phyloP scores from a whole-genome alignment of 768 basidiomycete genomes.

The Phallus indusiatus region DNA sequence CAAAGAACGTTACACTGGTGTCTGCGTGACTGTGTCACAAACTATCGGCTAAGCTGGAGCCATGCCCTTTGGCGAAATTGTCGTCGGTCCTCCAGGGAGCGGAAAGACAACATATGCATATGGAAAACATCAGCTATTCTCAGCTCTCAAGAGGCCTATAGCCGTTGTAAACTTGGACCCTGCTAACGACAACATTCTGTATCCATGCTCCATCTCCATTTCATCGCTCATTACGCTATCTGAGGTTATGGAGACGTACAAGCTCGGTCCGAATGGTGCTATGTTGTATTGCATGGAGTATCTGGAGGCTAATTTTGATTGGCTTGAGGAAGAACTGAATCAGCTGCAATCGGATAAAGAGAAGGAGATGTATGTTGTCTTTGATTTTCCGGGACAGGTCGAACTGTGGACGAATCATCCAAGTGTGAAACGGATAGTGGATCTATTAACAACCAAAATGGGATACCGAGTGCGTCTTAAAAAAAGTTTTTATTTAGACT shows the following conservation, averaged over 20 bases:
- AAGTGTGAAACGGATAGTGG: slow-evolving; percentile 73
- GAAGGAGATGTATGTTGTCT: slow-evolving; percentile 76
- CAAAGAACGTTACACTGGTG: neutral
- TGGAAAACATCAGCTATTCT: slow-evolving; percentile 83
- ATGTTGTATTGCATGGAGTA: slow-evolving; percentile 98
- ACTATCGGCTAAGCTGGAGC: neutral
- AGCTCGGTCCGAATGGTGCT: slow-evolving; percentile 90
- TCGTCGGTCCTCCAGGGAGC: slow-evolving; percentile 78
- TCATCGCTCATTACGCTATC: slow-evolving; percentile 76
- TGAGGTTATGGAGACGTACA: slow-evolving; percentile 76
- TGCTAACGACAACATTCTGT: slow-evolving; percentile 82
- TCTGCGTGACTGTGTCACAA: neutral
- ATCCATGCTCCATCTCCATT: slow-evolving; percentile 85
- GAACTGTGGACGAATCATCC: slow-evolving; percentile 95
- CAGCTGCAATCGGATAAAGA: too few relatives aligned
- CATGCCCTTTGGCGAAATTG: slow-evolving; percentile 86
- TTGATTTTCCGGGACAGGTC: slow-evolving; percentile 96
- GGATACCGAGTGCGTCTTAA: slow-evolving; percentile 71
- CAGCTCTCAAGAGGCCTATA: slow-evolving; percentile 77
- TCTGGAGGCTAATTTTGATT: slow-evolving; percentile 89
- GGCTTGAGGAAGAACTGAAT: slow-evolving; percentile 61
- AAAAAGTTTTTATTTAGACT: too few relatives aligned
- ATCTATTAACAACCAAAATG: slow-evolving; percentile 49
- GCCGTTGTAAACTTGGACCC: slow-evolving; percentile 94
- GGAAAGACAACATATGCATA: slow-evolving; percentile 87